Evolutionary conservation across 2,329 filamentous ascomycete species (phyloP).

Genomic region (Grosmannia clavigera): DNA sequence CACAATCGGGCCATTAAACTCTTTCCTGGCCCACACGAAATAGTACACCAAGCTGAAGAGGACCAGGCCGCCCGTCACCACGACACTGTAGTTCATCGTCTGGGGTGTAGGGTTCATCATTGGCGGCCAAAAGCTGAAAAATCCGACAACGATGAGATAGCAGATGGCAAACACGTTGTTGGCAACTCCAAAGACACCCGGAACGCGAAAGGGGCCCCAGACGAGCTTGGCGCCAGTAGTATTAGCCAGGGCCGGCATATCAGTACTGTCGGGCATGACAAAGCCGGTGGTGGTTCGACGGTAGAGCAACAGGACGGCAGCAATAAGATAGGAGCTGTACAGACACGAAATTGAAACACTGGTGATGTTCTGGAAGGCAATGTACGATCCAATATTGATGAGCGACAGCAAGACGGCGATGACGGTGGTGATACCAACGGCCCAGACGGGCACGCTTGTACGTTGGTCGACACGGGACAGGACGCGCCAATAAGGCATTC

Average conservation of each 20-base stretch:
- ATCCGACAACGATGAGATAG: constrained; percentile 31
- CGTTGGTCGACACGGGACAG: constrained; percentile 23
- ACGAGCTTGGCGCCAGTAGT: constrained; percentile 39
- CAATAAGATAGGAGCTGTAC: constrained; percentile 32
- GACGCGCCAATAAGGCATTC: constrained; percentile 25
- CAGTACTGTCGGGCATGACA: constrained; percentile 34
- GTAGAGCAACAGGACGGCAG: constrained; percentile 27
- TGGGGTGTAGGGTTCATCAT: constrained; percentile 20
- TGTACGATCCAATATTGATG: constrained; percentile 1
- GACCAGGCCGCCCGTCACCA: constrained; percentile 26
- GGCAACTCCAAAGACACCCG: constrained; percentile 25
- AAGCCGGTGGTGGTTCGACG: constrained; percentile 36
- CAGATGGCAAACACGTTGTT: constrained; percentile 28
- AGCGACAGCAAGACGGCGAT: constrained; percentile 1
- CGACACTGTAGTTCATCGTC: constrained; percentile 34
- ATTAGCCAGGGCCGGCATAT: constrained; percentile 33
- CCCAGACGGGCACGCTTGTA: constrained; percentile 24
- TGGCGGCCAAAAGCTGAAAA: constrained; percentile 35
- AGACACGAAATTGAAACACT: constrained; percentile 20
- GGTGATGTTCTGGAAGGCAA: constrained; percentile 2
- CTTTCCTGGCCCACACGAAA: constrained; percentile 13
- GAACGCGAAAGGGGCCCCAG: constrained; percentile 29
- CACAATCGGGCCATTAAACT: constrained; percentile 11
- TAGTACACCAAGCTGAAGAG: constrained; percentile 26
- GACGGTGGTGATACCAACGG: not conserved